phyloP scores from a whole-genome alignment of 768 basidiomycete genomes.

The Dendrothele bispora region DNA sequence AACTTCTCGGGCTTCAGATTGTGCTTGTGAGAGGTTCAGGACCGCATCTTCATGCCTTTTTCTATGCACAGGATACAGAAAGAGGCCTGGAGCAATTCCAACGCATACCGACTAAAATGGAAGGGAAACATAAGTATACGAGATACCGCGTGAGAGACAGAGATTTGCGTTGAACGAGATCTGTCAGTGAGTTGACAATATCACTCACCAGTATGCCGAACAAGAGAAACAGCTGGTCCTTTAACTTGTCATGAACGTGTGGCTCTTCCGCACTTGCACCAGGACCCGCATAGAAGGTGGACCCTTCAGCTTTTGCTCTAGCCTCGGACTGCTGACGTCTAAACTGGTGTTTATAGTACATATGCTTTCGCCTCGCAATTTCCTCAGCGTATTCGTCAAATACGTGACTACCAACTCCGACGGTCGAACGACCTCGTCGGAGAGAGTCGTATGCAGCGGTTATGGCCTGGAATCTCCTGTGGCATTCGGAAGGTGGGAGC shows the following conservation, averaged over 20 bases:
- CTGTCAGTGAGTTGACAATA: neutral
- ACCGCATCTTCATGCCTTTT: slow-evolving; percentile 52
- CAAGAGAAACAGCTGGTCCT: slow-evolving; percentile 48
- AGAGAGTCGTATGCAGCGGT: slow-evolving; percentile 63
- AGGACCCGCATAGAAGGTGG: slow-evolving; percentile 15
- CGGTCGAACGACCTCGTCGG: slow-evolving; percentile 31
- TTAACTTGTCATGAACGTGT: slow-evolving; percentile 47
- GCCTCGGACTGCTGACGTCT: no score
- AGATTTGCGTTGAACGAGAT: no score
- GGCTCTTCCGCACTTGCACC: slow-evolving; percentile 28
- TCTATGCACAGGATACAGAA: slow-evolving; percentile 36
- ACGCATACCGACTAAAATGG: slow-evolving; percentile 38
- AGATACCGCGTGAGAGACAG: no score
- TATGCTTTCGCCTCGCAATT: slow-evolving; percentile 47
- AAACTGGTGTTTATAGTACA: slow-evolving; percentile 33
- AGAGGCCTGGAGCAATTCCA: slow-evolving; percentile 43
- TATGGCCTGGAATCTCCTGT: slow-evolving; percentile 64
- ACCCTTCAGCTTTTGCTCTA: slow-evolving; percentile 10
- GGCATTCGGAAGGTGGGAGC: slow-evolving; percentile 45
- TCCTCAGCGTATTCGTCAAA: slow-evolving; percentile 52
- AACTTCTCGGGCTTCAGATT: slow-evolving; percentile 52
- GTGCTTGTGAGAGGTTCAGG: slow-evolving; percentile 58
- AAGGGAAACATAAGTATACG: no score
- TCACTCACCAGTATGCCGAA: slow-evolving; percentile 48
- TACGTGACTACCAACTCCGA: slow-evolving; percentile 15